Conservation (phyloP, 75 land plant species). For the Pinus taeda region DNA sequence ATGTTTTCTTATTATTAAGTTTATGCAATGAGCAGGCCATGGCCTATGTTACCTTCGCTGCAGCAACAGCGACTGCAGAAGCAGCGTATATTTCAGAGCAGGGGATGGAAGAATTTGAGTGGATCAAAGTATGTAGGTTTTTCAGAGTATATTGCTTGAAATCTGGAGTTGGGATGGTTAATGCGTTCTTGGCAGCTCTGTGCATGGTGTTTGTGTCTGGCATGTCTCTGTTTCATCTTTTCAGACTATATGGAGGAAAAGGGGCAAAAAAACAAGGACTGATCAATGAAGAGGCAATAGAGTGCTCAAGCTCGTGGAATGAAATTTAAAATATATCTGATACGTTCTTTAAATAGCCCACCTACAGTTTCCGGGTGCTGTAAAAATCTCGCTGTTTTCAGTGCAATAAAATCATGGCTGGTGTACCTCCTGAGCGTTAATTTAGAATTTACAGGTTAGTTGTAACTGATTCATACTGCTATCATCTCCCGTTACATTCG, state of each 20-base stretch:
- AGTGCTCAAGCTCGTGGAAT: no score
- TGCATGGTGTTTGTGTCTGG: constrained; percentile 33
- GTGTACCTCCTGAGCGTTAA: no score
- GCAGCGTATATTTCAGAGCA: constrained; percentile 40
- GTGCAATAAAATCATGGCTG: no score
- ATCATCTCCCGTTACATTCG: no score
- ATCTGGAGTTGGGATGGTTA: constrained; percentile 43
- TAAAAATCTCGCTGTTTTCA: no score
- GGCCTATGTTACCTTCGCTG: constrained; percentile 54
- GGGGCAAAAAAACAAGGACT: constrained; percentile 13
- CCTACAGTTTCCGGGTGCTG: no score
- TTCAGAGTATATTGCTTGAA: constrained; percentile 54
- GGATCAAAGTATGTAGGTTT: constrained; percentile 55
- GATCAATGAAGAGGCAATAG: not conserved
- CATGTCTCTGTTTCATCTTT: no score
- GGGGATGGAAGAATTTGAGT: constrained; percentile 53
- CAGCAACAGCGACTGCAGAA: constrained; percentile 56
- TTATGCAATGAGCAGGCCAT: constrained; percentile 29
- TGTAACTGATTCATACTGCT: no score
- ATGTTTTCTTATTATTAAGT: not conserved
- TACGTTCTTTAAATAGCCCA: no score
- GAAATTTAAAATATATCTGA: no score
- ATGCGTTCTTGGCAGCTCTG: constrained; percentile 29
- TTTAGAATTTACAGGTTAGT: no score
- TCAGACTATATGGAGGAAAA: constrained; percentile 43